Base-by-base conservation (phyloP, 768 basidiomycete species). In the Psilocybe subaeruginosa region DNA sequence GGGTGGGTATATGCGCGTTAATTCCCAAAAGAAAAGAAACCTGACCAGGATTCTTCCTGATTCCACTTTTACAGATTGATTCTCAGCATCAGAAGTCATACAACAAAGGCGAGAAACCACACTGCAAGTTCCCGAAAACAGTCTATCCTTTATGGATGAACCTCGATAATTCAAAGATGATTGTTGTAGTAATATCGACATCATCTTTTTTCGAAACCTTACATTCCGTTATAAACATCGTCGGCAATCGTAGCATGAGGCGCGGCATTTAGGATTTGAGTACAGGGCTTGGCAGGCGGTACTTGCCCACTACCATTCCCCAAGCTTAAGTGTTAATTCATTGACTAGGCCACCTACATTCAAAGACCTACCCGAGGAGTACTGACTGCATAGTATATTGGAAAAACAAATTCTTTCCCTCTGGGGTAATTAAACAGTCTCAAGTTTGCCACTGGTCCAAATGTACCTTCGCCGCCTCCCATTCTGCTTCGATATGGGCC, bases 191-290 rank as follows among this genome's bases (percentile, higher is more conserved):
- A 23, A 23, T 23, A 23, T 23, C 23, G 23, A 23, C 23, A 23
- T 23, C 23, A 23, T 23, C 23, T 2, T 23, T 23, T 23, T 23
- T 23, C 23, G 23, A 23, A 23, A 39, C n/a, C 57, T 58, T 56
- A 71, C 78, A 76, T 76, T 63, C 75, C 76, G 33, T 76, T 66
- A 60, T 79, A 79, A 19, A 69, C 73, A 56, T 78, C 74, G 54
- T 78, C 76, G 11, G 67, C 70, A 4, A 71, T 77, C 14, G 73
- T 73, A 17, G 77, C 72, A 62, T 78, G 78, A 14, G 77, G 75
- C 23, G 2, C 23, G 23, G 23, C 23, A 23, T 23, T 23, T 23
- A 23, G 23, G 23, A 23, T 23, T 23, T 23, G 23, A 23, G 2
- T 23, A 23, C 23, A 23, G 23, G 23, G 23, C 23, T 23, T 23